phyloP scores from a whole-genome alignment of 371 early-diverging fungal genomes.

The Apophysomyces variabilis region DNA sequence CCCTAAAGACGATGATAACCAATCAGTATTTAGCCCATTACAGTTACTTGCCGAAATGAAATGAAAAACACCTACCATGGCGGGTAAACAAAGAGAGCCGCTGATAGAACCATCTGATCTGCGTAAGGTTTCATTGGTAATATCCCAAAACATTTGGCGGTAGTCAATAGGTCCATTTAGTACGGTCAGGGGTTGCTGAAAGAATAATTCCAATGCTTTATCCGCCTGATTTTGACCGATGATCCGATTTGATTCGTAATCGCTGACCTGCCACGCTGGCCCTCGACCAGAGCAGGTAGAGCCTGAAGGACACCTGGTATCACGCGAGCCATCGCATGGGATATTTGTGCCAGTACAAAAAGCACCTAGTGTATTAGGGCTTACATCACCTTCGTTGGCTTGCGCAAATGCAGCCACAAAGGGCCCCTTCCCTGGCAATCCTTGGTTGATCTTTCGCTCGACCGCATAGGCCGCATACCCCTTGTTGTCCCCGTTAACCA shows the following conservation, averaged over 20 bases:
- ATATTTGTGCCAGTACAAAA: constrained; percentile 63
- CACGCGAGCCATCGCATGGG: constrained; percentile 62
- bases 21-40: background rate
- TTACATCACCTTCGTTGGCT: constrained; percentile 69
- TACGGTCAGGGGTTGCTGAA: background rate
- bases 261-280: constrained; percentile 44
- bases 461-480: constrained; percentile 65
- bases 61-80: constrained; percentile 43
- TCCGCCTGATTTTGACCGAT: constrained; percentile 61
- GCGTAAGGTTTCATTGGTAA: constrained; percentile 44
- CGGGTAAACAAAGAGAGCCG: constrained; percentile 33
- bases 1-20: constrained; percentile 29
- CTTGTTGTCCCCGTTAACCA: constrained; percentile 73
- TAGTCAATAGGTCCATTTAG: constrained; percentile 41
- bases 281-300: constrained; percentile 51
- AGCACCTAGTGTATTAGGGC: constrained; percentile 65
- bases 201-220: constrained; percentile 43
- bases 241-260: constrained; percentile 58
- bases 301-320: constrained; percentile 38
- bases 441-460: constrained; percentile 44
- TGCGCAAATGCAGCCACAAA: constrained; percentile 72
- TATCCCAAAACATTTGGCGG: constrained; percentile 52
- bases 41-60: no score
- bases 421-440: constrained; percentile 26
- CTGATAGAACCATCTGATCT: constrained; percentile 22